phyloP scores from a whole-genome alignment of 2,329 filamentous ascomycete species.

The Arthroderma uncinatum region DNA sequence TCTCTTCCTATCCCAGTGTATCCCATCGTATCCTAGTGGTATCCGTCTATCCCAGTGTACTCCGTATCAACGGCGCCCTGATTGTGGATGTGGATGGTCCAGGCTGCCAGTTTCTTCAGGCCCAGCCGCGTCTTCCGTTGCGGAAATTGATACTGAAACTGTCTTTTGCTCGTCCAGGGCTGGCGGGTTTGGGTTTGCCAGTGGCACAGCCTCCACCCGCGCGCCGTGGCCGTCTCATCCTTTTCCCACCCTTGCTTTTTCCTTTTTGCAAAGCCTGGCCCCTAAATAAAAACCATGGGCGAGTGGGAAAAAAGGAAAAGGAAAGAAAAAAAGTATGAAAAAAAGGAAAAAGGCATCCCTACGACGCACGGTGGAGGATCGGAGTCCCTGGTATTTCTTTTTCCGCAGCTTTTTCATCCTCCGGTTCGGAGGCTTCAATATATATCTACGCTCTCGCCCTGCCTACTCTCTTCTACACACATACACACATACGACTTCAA shows the following conservation, averaged over 20 bases:
- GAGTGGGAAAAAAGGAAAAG: neutral
- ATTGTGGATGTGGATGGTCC: neutral
- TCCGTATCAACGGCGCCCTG: neutral
- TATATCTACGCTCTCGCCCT: neutral
- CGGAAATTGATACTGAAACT: neutral
- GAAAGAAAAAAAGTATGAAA: neutral
- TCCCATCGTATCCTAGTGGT: too few species aligned
- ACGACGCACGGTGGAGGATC: neutral
- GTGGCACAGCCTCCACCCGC: neutral
- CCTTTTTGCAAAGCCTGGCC: neutral
- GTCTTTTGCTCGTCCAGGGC: neutral
- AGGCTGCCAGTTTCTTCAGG: neutral
- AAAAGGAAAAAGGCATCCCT: neutral
- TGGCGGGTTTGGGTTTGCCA: neutral
- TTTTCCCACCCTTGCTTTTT: neutral
- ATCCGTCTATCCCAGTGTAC: too few species aligned
- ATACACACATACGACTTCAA: neutral
- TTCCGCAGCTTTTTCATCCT: neutral
- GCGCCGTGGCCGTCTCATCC: neutral
- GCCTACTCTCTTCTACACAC: neutral
- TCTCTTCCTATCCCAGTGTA: too few species aligned
- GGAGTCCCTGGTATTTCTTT: neutral
- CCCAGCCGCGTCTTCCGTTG: neutral
- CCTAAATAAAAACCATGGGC: neutral
- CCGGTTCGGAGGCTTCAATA: neutral